Evolutionary conservation across 208 protist species (phyloP), one percentile per base, ranked within the genome.

Genomic region (Angomonas deanei): DNA sequence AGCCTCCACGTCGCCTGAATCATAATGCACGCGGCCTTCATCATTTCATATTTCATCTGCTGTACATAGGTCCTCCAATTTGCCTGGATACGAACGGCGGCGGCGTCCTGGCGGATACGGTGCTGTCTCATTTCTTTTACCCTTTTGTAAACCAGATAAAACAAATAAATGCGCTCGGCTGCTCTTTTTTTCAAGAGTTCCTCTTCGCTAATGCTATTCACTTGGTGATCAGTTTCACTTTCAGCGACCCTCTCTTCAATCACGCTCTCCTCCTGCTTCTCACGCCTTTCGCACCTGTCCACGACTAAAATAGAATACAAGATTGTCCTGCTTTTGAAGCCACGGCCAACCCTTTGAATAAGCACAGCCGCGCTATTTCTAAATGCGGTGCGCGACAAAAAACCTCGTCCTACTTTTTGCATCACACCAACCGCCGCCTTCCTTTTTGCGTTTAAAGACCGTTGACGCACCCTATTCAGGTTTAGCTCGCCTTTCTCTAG

Each of bases 1-100:
- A n/a, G 11, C 10, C 27, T n/a, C 54, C 54, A 60, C 10, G 54
- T 23, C 11, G 28, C 31, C 33, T 62, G 57, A 10, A 62, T n/a
- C 5, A 31, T 49, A 50, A 62, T 28, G 57, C 13, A 13, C 4
- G 57, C 57, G 17, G 5, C 26, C 4, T 32, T 13, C 36, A 49
- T 36, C n/a, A 4, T 21, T n/a, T 48, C 23, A 27, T 50, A 62
- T 6, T 17, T 26, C 3, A 49, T 42, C 36, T 42, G 36, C 36
- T 42, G 36, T 42, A 42, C 36, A 42, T n/a, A 42, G 36, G 11
- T 8, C 15, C 36, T 8, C 36, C 36, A 42, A 42, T 8, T 15
- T 42, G 36, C 36, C 36, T 42, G 36, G 15, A 42, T 42, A 42
- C 36, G 36, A 15, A 42, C 15, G 8, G 15, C 36, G 11, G 36